Base-by-base conservation (phyloP, 2,329 filamentous ascomycete species). In the Dryadomyces sulphureus region DNA sequence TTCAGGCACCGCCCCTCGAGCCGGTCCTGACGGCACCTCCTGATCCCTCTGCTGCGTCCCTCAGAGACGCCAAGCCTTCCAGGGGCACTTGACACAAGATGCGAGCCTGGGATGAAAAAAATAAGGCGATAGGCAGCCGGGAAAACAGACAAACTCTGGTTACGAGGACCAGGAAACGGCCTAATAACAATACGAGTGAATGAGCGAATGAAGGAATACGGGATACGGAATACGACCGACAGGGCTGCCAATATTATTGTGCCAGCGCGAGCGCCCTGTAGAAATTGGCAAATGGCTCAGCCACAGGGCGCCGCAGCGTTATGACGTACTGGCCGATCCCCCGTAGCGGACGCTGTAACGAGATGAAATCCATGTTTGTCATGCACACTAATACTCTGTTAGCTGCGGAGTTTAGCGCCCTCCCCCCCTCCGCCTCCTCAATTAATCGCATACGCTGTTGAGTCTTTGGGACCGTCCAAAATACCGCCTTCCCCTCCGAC, bases 381-480 rank as follows among this genome's bases (percentile, higher is more conserved):
- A 42, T 30, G 39, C 39, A 30, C 25, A 41, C 39, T 30, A 30
- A 30, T 38, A 38, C 27, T 32, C 11, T 32, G 27, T 32, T 12
- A 14, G 9, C 16, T 32, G 27, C 27, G 11, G 27, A 32, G 27
- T 32, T n/a, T 32, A 32, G 27, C 27, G 27, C 7, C 30, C 16
- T 34, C 21, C 32, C 34, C 32, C 42, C 19, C 42, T 44, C 34
- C 34, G 32, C 32, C 42, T 38, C 34, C 41, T 43, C 41, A 43
- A 43, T 43, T 43, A 43, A 43, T 43, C 41, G 41, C 41, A 35
- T 24, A 36, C 41, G 24, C n/a, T n/a, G n/a, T n/a, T n/a, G n/a
- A n/a, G n/a, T 25, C 24, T 17, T 30, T 43, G 20, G 32, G 17
- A 8, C 34, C 34, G 17, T 35, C 42, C 42, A 35, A 36, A 38